These are phyloP conservation scores for Fragaria ananassa DNA, from an alignment of 306 rosid genomes.

Conservation along the genomic window DNA sequence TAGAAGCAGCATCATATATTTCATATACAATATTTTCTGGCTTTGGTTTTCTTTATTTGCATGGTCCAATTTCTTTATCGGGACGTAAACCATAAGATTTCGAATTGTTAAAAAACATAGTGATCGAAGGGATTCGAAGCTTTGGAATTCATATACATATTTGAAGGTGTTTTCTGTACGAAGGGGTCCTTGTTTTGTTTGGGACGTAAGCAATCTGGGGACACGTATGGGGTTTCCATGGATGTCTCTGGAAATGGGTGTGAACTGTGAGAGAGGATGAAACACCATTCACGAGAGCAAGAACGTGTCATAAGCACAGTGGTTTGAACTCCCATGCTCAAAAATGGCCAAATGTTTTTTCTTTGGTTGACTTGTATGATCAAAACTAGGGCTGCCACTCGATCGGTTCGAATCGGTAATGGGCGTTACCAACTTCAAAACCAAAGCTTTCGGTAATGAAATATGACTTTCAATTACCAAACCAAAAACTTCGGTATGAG, in stretches of 20 bases:
- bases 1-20: slow-evolving; percentile 8
- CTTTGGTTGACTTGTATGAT: slow-evolving; percentile 1
- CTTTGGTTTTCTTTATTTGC: neutral
- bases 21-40: neutral
- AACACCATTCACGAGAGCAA: slow-evolving; percentile 31
- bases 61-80: slow-evolving; percentile 9
- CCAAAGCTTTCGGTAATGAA: too few relatives aligned
- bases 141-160: neutral
- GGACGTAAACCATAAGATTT: neutral
- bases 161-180: slow-evolving; percentile 37
- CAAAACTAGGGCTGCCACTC: too few relatives aligned
- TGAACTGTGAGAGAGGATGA: neutral
- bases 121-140: neutral
- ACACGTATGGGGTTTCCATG: slow-evolving; percentile 20
- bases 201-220: slow-evolving; percentile 17
- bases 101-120: too few relatives aligned
- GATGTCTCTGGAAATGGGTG: slow-evolving; percentile 7
- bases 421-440: too few relatives aligned
- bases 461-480: too few relatives aligned
- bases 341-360: neutral
- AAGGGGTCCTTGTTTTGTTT: slow-evolving; percentile 10
- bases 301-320: slow-evolving; percentile 17
- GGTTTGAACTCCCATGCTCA: neutral
- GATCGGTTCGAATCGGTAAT: too few relatives aligned
- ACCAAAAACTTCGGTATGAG: too few relatives aligned